Evolutionary conservation across 495 filamentous ascomycete species (phyloP).

Genomic region (Aspergillus cavernicola): DNA sequence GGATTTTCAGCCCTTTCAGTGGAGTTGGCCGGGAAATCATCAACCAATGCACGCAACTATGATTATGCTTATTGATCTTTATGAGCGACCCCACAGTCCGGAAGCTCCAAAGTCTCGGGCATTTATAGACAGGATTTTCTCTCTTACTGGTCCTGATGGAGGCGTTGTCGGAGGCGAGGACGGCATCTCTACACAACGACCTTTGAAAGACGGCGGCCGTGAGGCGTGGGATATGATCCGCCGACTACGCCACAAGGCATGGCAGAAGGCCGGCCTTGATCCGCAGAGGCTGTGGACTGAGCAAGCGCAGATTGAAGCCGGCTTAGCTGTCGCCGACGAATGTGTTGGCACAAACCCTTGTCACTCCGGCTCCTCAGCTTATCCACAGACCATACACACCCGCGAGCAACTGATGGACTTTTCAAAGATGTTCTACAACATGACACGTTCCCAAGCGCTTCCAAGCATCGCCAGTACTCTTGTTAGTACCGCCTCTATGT

Average conservation of each 20-base stretch:
- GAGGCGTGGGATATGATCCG: conserved; percentile 56
- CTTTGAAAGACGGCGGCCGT: conserved; percentile 49
- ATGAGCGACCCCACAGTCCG: conserved; percentile 46
- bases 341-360: conserved; percentile 9
- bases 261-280: conserved; percentile 47
- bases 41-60: conserved; percentile 57
- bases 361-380: conserved; percentile 1
- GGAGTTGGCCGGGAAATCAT: conserved; percentile 56
- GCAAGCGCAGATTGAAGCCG: conserved; percentile 42
- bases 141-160: conserved; percentile 49
- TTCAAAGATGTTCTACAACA: conserved; percentile 37
- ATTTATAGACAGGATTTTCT: conserved; percentile 52
- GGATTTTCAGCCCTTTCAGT: conserved; percentile 54
- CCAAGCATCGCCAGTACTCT: conserved; percentile 11
- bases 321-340: conserved; percentile 28
- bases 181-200: conserved; percentile 43
- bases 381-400: conserved; percentile 4
- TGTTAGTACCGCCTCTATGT: conserved; percentile 15
- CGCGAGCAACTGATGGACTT: conserved; percentile 29
- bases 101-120: conserved; percentile 46
- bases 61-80: conserved; percentile 56
- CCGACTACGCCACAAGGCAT: conserved; percentile 47
- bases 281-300: conserved; percentile 47
- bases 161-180: conserved; percentile 50
- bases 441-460: conserved; percentile 35